Conservation (phyloP, 2,329 filamentous ascomycete species). For the Podosphaera fusca region DNA sequence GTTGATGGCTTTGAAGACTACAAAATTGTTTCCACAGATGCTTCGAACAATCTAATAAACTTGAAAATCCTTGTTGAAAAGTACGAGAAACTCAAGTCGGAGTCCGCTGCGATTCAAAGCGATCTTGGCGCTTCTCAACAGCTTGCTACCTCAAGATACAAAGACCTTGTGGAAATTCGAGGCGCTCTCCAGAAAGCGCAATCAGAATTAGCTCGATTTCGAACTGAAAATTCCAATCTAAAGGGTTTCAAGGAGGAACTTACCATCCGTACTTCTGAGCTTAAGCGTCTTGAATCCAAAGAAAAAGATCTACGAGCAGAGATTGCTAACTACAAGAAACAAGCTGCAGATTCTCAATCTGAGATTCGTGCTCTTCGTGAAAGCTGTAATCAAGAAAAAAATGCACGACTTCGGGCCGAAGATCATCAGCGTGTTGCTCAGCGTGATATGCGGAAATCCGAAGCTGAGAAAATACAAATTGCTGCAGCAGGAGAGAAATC, state of each 20-base stretch:
- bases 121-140: conserved; percentile 73
- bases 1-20: conserved; percentile 41
- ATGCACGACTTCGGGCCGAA: conserved; percentile 48
- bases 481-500: conserved; percentile 50
- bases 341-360: conserved; percentile 47
- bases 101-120: conserved; percentile 46
- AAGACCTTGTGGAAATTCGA: conserved; percentile 60
- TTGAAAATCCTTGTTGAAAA: conserved; percentile 24
- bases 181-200: conserved; percentile 67
- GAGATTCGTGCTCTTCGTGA: conserved; percentile 62
- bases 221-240: conserved; percentile 52
- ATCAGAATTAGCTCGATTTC: conserved; percentile 58
- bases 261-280: conserved; percentile 31
- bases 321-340: conserved; percentile 42
- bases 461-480: conserved; percentile 59
- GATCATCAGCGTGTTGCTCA: conserved; percentile 53
- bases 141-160: conserved; percentile 68
- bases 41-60: conserved; percentile 12
- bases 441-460: conserved; percentile 54
- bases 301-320: conserved; percentile 67
- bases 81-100: conserved; percentile 45
- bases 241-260: conserved; percentile 58
- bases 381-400: conserved; percentile 52
- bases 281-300: conserved; percentile 56
- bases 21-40: conserved; percentile 12